Conservation (phyloP, 1,284 basidiomycete genomes). For the Boletus sp. region DNA sequence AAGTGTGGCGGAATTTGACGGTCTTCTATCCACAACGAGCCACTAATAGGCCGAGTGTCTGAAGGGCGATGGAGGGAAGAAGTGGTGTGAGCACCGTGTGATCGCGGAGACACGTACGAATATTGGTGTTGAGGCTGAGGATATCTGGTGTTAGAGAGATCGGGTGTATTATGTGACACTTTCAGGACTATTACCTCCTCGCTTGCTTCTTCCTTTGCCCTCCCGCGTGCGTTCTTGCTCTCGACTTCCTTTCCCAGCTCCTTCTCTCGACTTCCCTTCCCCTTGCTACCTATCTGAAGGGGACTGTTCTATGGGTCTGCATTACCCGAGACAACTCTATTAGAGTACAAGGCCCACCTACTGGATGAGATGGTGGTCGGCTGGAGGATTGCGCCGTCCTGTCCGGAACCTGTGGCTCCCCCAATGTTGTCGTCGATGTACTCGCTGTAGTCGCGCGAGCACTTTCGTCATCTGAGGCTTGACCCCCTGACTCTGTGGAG, state of each 20-base stretch:
- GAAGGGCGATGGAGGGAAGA: too few species aligned
- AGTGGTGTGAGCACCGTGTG: too few species aligned
- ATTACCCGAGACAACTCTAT: background rate
- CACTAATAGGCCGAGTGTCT: too few species aligned
- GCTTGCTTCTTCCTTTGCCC: too few species aligned
- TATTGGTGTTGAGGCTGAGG: too few species aligned
- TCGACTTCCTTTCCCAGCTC: background rate
- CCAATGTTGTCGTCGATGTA: slow-evolving; percentile 7
- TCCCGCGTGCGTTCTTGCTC: background rate
- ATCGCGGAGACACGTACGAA: too few species aligned
- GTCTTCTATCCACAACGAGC: too few species aligned
- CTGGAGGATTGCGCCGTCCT: background rate
- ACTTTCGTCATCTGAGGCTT: slow-evolving; percentile 15
- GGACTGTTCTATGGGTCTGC: background rate
- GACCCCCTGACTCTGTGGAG: slow-evolving; percentile 9
- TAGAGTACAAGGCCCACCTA: slow-evolving; percentile 1
- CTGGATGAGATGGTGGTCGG: background rate
- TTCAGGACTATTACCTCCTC: background rate
- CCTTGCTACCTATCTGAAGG: too few species aligned
- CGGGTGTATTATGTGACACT: background rate
- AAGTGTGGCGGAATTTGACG: too few species aligned
- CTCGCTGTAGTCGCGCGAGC: background rate
- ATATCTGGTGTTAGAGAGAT: too few species aligned
- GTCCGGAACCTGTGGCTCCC: slow-evolving; percentile 14
- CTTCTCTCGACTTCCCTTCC: too few species aligned